phyloP scores from a whole-genome alignment of 2,329 filamentous ascomycete species.

The Catunica adiposa region DNA sequence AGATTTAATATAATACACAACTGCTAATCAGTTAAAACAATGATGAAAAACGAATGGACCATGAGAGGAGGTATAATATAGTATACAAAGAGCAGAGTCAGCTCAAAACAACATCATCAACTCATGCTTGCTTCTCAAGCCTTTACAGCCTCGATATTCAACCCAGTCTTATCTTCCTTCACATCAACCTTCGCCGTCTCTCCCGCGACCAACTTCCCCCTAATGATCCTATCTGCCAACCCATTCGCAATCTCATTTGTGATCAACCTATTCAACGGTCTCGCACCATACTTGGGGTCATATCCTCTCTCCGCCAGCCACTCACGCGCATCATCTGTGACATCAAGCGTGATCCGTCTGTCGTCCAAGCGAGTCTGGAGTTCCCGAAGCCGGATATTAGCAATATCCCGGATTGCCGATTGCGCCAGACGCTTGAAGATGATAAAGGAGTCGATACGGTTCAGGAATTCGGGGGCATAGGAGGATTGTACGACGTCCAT shows the following conservation, averaged over 20 bases:
- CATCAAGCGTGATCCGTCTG: conserved; percentile 60
- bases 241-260: conserved; percentile 77
- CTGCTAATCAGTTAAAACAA: too few species aligned
- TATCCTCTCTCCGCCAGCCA: conserved; percentile 87
- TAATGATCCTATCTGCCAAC: conserved; percentile 81
- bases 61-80: neutral
- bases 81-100: conserved; percentile 1
- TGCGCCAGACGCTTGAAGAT: conserved; percentile 76
- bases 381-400: conserved; percentile 78
- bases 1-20: too few species aligned
- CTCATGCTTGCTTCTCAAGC: neutral
- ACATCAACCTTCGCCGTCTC: conserved; percentile 56
- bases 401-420: conserved; percentile 70
- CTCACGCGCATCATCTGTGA: conserved; percentile 54
- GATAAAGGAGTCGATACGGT: conserved; percentile 93
- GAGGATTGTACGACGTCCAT: conserved; percentile 67
- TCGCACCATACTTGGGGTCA: conserved; percentile 77
- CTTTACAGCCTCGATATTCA: conserved; percentile 6
- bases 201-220: conserved; percentile 61
- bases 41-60: neutral
- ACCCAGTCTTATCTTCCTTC: conserved; percentile 26
- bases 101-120: too few species aligned
- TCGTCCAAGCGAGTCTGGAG: conserved; percentile 72
- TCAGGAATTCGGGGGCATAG: conserved; percentile 87
- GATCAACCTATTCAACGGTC: conserved; percentile 81